phyloP scores from a whole-genome alignment of 805 yeast species.

The Lipomyces starkeyi region DNA sequence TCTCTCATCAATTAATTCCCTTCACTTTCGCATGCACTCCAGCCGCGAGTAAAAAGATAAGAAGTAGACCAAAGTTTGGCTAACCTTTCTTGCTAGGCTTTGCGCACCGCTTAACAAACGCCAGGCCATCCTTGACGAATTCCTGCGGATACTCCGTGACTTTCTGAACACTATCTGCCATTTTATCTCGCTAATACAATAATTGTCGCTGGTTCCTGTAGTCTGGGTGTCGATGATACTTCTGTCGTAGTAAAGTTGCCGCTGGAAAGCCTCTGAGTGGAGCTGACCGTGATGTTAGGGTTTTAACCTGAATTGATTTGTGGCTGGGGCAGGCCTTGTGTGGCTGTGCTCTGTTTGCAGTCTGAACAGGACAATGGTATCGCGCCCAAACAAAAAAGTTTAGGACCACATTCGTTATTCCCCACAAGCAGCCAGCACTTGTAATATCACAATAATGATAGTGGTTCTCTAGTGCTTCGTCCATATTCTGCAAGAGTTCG shows the following conservation, averaged over 20 bases:
- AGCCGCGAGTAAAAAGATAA: slow-evolving; percentile 4
- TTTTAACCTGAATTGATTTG: not conserved
- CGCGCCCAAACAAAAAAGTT: not conserved
- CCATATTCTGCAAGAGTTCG: not conserved
- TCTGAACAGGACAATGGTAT: not conserved
- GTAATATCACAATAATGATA: not conserved
- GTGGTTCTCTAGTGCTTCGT: not conserved
- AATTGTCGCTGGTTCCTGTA: not conserved
- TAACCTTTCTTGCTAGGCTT: slow-evolving; percentile 83
- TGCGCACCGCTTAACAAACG: slow-evolving; percentile 87
- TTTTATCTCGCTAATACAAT: slow-evolving; percentile 5
- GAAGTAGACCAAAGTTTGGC: not conserved
- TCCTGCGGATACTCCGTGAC: slow-evolving; percentile 86
- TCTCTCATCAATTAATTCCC: not conserved
- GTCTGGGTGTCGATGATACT: not conserved
- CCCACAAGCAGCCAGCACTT: not conserved
- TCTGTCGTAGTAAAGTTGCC: not conserved
- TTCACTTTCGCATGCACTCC: not conserved
- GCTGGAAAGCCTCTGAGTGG: not conserved
- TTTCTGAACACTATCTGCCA: slow-evolving; percentile 56
- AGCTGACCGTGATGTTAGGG: not conserved
- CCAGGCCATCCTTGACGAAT: slow-evolving; percentile 87
- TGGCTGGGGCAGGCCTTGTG: no score
- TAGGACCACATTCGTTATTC: not conserved
- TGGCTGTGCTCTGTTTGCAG: no score